phyloP scores from a whole-genome alignment of 352 stramenopile genomes.

The Phytophthora brassicae region DNA sequence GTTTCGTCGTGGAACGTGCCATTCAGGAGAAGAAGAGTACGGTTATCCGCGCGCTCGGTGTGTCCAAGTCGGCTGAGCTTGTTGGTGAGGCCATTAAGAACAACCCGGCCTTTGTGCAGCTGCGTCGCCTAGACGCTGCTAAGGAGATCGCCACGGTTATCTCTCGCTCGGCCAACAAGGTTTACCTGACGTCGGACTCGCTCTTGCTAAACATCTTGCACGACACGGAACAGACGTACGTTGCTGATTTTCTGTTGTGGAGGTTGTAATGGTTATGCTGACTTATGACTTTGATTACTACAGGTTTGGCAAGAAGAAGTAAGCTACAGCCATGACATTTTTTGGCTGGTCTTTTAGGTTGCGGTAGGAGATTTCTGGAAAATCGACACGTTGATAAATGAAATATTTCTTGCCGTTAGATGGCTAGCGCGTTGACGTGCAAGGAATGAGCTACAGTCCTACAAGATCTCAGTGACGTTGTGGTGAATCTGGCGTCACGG shows the following conservation, averaged over 20 bases:
- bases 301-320: conserved; percentile 51
- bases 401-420: conserved; percentile 5
- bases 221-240: conserved; percentile 59
- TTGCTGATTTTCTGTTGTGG: conserved; percentile 5
- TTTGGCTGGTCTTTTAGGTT: conserved; percentile 14
- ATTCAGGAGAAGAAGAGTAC: conserved; percentile 99
- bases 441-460: too few species aligned
- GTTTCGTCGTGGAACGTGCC: conserved; percentile 98
- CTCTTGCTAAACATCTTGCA: conserved; percentile 97
- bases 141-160: conserved; percentile 99
- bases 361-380: conserved; percentile 1
- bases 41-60: conserved; percentile 96
- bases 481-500: too few species aligned
- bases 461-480: too few species aligned
- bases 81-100: conserved; percentile 99
- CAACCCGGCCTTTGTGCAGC: conserved; percentile 99
- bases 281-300: not conserved
- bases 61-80: conserved; percentile 98
- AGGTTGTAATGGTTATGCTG: not conserved
- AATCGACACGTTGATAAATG: conserved; percentile 3
- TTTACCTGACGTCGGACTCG: conserved; percentile 98
- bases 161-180: conserved; percentile 94
- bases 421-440: too few species aligned
- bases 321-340: conserved; percentile 14
- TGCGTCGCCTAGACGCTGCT: conserved; percentile 98